Evolutionary conservation across 148 eudicot genomes (phyloP), one percentile per base, ranked within the genome.

Genomic region (Spergularia marina): DNA sequence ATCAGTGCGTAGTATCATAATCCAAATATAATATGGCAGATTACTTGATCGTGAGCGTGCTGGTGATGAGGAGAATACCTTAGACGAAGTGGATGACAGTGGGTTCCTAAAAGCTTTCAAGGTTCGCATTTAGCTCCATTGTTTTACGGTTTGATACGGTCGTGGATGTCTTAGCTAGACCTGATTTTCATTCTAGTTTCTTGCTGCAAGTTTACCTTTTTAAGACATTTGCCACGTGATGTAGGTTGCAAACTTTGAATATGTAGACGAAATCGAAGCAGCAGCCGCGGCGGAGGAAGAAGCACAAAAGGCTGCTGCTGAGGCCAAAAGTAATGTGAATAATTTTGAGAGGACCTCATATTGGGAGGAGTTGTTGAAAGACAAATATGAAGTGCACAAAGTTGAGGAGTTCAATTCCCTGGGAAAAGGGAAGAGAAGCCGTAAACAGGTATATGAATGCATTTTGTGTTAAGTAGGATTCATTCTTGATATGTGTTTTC

Each of bases 401-500:
- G 73, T 84, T 60, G 98, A 95, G 87, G 96, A 95, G 76, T 83
- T 92, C 16, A 92, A 85, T 80, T 86, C 96, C 60, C 83, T 92
- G 86, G 99, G 98, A 62, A 95, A 95, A 83, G 94, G 99, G 54
- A 95, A 91, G 85, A 87, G 99, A 84, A 95, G 99, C 73, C 91
- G 98, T 75, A 92, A 92, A 76, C 99, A 95, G 97, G 99, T 95
- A 79, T 55, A 10, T 20, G 59, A 12, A 40, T 52, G 53, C 21
- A 30, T 47, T 54, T 15, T 61, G 10, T 64, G 66, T 70, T 18
- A 15, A 44, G 44, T 41, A 67, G 17, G 60, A 56, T 25, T 53
- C 12, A 12, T 6, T 74, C 25, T 68, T 14, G 34, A 56, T 67
- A 54, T 70, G 40, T 23, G 30, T n/a, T 69, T 65, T 54, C 8